These are phyloP conservation scores for Phtheirospermum japonicum DNA, from an alignment of 257 asterid genomes.

Conservation along the genomic window DNA sequence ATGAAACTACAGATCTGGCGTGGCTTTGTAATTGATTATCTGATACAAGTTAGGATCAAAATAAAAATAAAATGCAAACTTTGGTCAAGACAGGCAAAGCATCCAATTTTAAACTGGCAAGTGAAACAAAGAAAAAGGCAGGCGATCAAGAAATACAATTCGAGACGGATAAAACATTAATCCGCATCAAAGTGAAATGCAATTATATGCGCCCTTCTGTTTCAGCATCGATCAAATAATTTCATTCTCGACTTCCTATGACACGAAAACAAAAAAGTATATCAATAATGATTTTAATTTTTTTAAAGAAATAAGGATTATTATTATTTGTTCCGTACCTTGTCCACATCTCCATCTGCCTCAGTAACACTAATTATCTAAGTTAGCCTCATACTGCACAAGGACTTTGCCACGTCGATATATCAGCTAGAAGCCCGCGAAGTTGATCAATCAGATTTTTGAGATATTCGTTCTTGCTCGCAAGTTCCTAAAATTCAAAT, in stretches of 20 bases:
- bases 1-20: too few species aligned
- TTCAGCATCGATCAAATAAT: conserved; percentile 13
- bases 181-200: neutral
- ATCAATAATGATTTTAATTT: neutral
- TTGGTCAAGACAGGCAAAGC: too few species aligned
- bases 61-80: neutral
- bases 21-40: neutral
- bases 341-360: neutral
- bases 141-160: neutral
- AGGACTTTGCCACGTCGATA: conserved; percentile 89
- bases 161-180: neutral
- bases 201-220: conserved; percentile 1
- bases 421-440: conserved; percentile 62
- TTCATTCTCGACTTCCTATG: conserved; percentile 5
- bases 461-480: conserved; percentile 56
- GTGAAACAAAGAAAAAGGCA: neutral
- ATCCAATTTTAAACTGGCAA: too few species aligned
- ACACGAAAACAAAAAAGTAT: neutral
- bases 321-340: conserved; percentile 12
- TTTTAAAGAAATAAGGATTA: neutral
- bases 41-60: conserved; percentile 7
- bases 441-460: conserved; percentile 73
- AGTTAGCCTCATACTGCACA: conserved; percentile 45
- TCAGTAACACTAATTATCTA: neutral
- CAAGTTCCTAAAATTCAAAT: conserved; percentile 50